Evolutionary conservation across 2,329 filamentous ascomycete genomes (phyloP), one percentile per base, ranked within the genome.

Genomic region (Endocalyx cinctus): DNA sequence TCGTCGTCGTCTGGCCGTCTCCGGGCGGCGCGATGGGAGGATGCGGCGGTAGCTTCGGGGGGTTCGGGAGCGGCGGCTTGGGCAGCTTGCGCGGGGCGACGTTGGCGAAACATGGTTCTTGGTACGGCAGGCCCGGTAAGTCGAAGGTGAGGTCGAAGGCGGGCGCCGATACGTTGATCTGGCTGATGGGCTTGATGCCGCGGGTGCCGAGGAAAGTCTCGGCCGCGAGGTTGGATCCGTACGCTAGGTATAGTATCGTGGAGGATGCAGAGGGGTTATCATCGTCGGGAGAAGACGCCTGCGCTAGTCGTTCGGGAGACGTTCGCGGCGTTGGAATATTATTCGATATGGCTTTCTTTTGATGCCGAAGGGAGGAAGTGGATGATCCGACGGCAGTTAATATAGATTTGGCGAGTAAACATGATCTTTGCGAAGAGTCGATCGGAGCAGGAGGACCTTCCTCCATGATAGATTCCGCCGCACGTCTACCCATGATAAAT

Each of bases 51-150:
- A 39, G 41, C 7, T 45, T 50, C 2, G 50, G 51, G 13, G 54
- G 54, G 32, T 54, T 54, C 13, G 47, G 46, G 23, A 46, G 34
- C 27, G 37, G 57, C 18, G 60, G 54, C 39, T 63, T 64, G 12
- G 66, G 69, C 25, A 71, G 44, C 54, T 78, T 70, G 29, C 82
- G 76, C 33, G 71, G 70, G 12, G 72, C 74, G 3, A 82, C 83
- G 51, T 94, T 95, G 37, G 87, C 88, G 57, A 97, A 96, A 59
- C 90, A 95, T 1, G 92, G 90, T 60, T 97, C 92, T 10, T 63
- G 54, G 63, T 97, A 97, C 0, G 92, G 86, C 1, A 96, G 53
- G 1, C 88, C 90, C 0, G 88, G 78, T 0, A 97, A 74, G 54
- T 92, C 84, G 58, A 98, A 96, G 6, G 81, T 85, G 33, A 98